Percentiles rank a stretch among this genome's conserved stretches.
These are phyloP conservation scores for Trichoderma sp. DNA, from an alignment of 2,329 filamentous ascomycete genomes.

Conservation along the genomic window DNA sequence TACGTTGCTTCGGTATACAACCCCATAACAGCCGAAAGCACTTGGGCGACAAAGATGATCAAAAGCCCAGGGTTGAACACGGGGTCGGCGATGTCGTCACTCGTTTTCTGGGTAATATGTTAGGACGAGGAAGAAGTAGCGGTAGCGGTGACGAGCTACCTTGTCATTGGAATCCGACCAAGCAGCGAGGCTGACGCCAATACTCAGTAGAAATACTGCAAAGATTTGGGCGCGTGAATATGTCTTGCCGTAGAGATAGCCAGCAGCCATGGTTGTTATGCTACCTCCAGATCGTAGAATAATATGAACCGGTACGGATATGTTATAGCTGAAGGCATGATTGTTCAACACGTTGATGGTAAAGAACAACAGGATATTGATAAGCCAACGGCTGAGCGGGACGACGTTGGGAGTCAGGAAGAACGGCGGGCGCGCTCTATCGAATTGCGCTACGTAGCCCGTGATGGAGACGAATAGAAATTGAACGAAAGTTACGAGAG, in stretches of 20 bases:
- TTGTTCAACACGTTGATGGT: conserved; percentile 95
- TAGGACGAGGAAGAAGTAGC: not conserved
- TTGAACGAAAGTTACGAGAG: conserved; percentile 84
- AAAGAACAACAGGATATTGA: conserved; percentile 90
- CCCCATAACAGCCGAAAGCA: conserved; percentile 90
- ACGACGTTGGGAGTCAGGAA: conserved; percentile 76
- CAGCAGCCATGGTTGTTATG: conserved; percentile 92
- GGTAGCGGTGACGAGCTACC: conserved; percentile 40
- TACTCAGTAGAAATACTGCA: conserved; percentile 77
- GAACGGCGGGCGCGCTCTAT: conserved; percentile 61
- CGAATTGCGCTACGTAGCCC: conserved; percentile 73
- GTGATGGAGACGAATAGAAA: conserved; percentile 79
- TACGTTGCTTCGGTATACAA: conserved; percentile 93
- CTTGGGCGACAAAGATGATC: conserved; percentile 82
- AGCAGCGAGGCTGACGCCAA: conserved; percentile 82
- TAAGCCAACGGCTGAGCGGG: conserved; percentile 77
- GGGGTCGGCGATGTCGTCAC: conserved; percentile 23
- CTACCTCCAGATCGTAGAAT: conserved; percentile 93
- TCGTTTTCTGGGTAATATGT: not conserved
- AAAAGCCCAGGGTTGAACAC: conserved; percentile 63
- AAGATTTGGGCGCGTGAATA: conserved; percentile 78
- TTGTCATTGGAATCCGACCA: conserved; percentile 86
- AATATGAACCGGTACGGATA: conserved; percentile 94
- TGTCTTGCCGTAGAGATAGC: conserved; percentile 77
- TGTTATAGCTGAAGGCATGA: conserved; percentile 94